phyloP scores from a whole-genome alignment of 208 protist genomes.

The Trypanosoma scelopori region DNA sequence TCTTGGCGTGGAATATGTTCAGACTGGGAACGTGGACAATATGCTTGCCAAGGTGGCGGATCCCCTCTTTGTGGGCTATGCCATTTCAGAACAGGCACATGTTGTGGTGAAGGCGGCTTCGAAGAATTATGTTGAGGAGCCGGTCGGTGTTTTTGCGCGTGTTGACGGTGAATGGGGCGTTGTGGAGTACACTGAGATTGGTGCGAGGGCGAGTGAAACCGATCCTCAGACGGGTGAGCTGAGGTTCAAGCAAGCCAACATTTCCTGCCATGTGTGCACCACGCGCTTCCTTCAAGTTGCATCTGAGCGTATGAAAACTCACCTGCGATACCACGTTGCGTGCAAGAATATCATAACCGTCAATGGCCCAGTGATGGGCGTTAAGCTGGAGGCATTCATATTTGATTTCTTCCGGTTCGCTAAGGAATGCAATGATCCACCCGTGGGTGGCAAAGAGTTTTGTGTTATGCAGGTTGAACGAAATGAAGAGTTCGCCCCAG shows the following conservation, averaged over 20 bases:
- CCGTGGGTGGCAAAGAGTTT: slow-evolving; percentile 33
- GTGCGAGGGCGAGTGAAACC: slow-evolving; percentile 47
- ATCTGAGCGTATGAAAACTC: slow-evolving; percentile 43
- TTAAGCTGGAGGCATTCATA: slow-evolving; percentile 98
- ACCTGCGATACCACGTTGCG: slow-evolving; percentile 92
- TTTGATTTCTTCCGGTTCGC: slow-evolving; percentile 96
- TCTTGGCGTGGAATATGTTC: slow-evolving; percentile 91
- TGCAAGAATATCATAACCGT: slow-evolving; percentile 93
- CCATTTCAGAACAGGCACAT: slow-evolving; percentile 50
- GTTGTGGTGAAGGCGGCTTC: slow-evolving; percentile 93
- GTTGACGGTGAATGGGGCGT: slow-evolving; percentile 84
- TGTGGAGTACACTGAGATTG: slow-evolving; percentile 98
- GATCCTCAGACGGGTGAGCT: slow-evolving; percentile 79
- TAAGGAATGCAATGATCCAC: slow-evolving; percentile 32
- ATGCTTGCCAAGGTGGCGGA: slow-evolving; percentile 92
- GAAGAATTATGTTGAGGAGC: slow-evolving; percentile 83
- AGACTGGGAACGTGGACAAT: slow-evolving; percentile 98
- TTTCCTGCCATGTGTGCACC: slow-evolving; percentile 94
- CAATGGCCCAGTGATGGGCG: slow-evolving; percentile 55
- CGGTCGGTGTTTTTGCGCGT: slow-evolving; percentile 96
- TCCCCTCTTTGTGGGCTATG: slow-evolving; percentile 95
- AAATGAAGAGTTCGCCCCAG: slow-evolving; percentile 94
- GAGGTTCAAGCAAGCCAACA: slow-evolving; percentile 96
- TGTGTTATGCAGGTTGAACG: slow-evolving; percentile 88
- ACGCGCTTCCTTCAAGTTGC: slow-evolving; percentile 70